Evolutionary conservation across 495 filamentous ascomycete genomes (phyloP), one percentile per base, ranked within the genome.

Genomic region (Hypoxylon crocopeplum): DNA sequence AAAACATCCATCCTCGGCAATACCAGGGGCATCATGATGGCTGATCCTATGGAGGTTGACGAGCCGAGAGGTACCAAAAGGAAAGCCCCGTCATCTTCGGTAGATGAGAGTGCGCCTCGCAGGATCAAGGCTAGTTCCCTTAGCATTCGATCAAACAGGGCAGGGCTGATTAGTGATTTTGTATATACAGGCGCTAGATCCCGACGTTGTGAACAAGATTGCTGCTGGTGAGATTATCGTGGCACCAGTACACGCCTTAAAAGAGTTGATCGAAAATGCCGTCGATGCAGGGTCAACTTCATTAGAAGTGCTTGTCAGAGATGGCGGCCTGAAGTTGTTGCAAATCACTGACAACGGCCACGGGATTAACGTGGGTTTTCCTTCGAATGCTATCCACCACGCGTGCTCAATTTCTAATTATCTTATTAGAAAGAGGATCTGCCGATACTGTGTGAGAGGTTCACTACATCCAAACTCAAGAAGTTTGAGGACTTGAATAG

Each of bases 211-310:
- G 52, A 98, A 98, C 77, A 98, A 97, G 75, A 99, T 99, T 64
- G 95, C 95, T 6, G 95, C 95, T n/a, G 95, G 95, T 12, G 95
- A 99, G 70, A 99, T 98, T 57, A 98, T 99, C 46, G 92, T 98
- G 45, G 94, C 95, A 8, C 95, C 95, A 17, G 92, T 98, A 54
- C 91, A 99, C 70, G 95, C 95, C 15, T 75, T 99, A 24, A 99
- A 99, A 76, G 95, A 99, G 72, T 77, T 99, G 39, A 96, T 98
- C 10, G 95, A 99, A 67, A 99, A 99, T 63, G 86, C 95, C 6
- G 95, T 99, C 27, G 95, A 99, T 75, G 95, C 95, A 22, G 93
- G 95, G 13, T 91, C 94, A 1, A 97, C 94, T 1, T 86, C 87
- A 4, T 76, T 99, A 33, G 95, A 99, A 68, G 87, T 99, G 38